Conservation (phyloP, 345 rosid species). For the Salix viminalis region DNA sequence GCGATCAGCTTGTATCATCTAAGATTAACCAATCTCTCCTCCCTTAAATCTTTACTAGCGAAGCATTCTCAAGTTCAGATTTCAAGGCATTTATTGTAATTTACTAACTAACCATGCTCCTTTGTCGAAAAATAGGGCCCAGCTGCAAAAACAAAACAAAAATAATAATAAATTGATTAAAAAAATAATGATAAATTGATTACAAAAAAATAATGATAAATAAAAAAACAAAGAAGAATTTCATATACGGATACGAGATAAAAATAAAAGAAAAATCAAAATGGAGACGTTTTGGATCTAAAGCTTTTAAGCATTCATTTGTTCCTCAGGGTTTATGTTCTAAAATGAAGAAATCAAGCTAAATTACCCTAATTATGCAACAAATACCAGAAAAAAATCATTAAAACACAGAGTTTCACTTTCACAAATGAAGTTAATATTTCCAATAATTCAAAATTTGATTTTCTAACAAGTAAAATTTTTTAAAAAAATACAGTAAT, state of each 20-base stretch:
- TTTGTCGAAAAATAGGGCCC: conserved; percentile 17
- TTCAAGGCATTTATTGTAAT: conserved; percentile 17
- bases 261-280: neutral
- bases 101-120: conserved; percentile 10
- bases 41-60: conserved; percentile 9
- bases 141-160: conserved; percentile 24
- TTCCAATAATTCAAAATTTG: no score
- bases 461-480: no score
- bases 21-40: conserved; percentile 22
- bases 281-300: neutral
- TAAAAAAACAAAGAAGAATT: neutral
- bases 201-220: neutral
- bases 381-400: neutral
- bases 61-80: neutral
- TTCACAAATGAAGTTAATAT: no score
- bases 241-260: neutral
- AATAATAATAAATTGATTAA: neutral
- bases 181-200: neutral
- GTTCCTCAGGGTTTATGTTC: neutral
- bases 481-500: no score
- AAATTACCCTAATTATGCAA: neutral
- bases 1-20: conserved; percentile 55
- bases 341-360: neutral
- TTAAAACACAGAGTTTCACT: neutral
- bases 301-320: neutral